Conservation (phyloP, 371 early-diverging fungal genomes). For the Massospora cicadina region DNA sequence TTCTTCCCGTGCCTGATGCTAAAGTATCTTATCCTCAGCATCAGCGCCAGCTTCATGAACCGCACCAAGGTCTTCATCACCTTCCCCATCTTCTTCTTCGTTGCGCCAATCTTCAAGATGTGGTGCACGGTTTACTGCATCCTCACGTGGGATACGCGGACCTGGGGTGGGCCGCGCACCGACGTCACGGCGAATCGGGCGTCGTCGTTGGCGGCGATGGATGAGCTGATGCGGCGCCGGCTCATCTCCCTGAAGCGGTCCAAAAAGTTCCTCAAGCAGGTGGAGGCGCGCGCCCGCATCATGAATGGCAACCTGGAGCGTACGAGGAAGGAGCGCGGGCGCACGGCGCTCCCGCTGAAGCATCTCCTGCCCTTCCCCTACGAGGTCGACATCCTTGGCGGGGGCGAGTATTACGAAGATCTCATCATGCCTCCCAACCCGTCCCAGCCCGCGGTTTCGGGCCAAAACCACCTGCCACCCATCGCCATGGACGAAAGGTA, state of each 20-base stretch:
- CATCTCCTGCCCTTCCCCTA: not conserved
- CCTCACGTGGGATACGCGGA: not conserved
- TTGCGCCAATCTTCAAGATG: not conserved
- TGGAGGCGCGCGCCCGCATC: not conserved
- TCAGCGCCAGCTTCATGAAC: not conserved
- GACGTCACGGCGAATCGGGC: not conserved
- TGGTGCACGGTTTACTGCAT: not conserved
- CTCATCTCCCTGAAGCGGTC: not conserved
- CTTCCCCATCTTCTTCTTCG: not conserved
- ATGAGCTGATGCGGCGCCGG: slow-evolving; percentile 7
- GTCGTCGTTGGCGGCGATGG: not conserved
- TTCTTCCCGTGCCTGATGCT: not conserved
- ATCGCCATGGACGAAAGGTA: not conserved
- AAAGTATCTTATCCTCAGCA: not conserved
- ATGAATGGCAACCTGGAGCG: not conserved
- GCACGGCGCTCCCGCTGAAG: not conserved
- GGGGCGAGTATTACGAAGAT: not conserved
- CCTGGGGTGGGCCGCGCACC: not conserved
- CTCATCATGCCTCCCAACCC: not conserved
- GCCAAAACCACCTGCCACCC: not conserved
- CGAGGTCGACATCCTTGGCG: not conserved
- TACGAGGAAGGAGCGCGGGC: not conserved
- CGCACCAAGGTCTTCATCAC: not conserved
- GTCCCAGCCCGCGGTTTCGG: not conserved
- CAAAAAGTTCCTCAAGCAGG: not conserved